A percentile compares a stretch with the other conserved stretches of the same genome.
phyloP scores from a whole-genome alignment of 257 asterid species.

The Knoxia roxburghii region DNA sequence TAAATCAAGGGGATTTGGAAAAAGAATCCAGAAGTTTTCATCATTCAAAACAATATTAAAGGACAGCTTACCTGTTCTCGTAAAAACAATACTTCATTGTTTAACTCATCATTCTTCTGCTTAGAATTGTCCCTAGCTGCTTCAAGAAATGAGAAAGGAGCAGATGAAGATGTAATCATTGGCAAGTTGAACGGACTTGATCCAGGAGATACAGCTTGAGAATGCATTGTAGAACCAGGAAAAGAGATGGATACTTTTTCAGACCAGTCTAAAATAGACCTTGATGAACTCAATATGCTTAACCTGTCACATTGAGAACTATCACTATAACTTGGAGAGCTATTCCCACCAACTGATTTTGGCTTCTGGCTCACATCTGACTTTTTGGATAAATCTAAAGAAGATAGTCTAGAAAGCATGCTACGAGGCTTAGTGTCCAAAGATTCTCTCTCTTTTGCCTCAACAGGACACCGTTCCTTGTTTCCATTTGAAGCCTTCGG shows the following conservation, averaged over 20 bases:
- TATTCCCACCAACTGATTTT: constrained; percentile 21
- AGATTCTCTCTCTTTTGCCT: constrained; percentile 23
- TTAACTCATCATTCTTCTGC: constrained; percentile 32
- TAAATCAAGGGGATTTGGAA: too few relatives aligned
- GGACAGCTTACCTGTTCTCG: constrained; percentile 50
- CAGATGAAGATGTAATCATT: constrained; percentile 23
- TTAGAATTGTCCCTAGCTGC: constrained; percentile 34
- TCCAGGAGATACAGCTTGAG: constrained; percentile 40
- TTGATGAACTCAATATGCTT: constrained; percentile 31
- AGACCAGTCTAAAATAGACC: constrained; percentile 30
- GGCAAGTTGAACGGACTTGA: constrained; percentile 28
- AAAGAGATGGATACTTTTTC: constrained; percentile 34
- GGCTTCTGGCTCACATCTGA: constrained; percentile 29
- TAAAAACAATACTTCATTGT: constrained; percentile 44
- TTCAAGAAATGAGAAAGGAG: constrained; percentile 29
- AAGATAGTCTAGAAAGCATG: constrained; percentile 42
- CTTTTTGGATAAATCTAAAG: constrained; percentile 48
- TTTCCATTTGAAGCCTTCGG: constrained; percentile 37
- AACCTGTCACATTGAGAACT: constrained; percentile 25
- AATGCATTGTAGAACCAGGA: constrained; percentile 33
- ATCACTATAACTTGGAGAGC: constrained; percentile 26
- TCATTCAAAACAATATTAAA: background rate
- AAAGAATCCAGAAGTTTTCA: too few relatives aligned
- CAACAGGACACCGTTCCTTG: constrained; percentile 19
- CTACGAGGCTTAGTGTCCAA: constrained; percentile 20